A percentile compares a stretch with the other conserved stretches of the same genome.
These are phyloP conservation scores for Pichia deserticola DNA, from an alignment of 805 yeast genomes.

Conservation along the genomic window DNA sequence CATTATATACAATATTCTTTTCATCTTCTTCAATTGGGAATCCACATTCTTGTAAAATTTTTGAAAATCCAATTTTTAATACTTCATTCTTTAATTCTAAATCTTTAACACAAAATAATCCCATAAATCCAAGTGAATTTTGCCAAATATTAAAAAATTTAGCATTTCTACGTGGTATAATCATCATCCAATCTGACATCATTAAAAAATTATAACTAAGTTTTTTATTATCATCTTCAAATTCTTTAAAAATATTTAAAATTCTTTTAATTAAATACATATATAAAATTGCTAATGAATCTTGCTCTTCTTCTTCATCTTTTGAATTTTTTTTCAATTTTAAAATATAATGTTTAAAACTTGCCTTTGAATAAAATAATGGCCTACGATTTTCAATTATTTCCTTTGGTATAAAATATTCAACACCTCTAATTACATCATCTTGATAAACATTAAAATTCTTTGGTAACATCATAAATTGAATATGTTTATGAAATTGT, in stretches of 20 bases:
- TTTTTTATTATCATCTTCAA: slow-evolving; percentile 29
- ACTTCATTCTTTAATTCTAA: slow-evolving; percentile 45
- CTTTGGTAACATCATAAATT: slow-evolving; percentile 66
- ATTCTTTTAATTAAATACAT: slow-evolving; percentile 65
- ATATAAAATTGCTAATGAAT: slow-evolving; percentile 59
- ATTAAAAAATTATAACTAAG: slow-evolving; percentile 75
- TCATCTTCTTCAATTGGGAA: slow-evolving; percentile 48
- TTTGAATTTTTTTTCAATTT: slow-evolving; percentile 39
- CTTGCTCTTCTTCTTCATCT: slow-evolving; percentile 42
- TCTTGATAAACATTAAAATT: slow-evolving; percentile 55
- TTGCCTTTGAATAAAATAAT: slow-evolving; percentile 48
- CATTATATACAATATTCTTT: slow-evolving; percentile 44
- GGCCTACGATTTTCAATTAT: slow-evolving; percentile 41
- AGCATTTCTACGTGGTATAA: slow-evolving; percentile 71
- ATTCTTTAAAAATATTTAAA: slow-evolving; percentile 56
- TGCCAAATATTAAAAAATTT: slow-evolving; percentile 52
- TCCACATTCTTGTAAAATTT: slow-evolving; percentile 59
- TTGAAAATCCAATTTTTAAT: slow-evolving; percentile 37
- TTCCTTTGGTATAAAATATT: slow-evolving; percentile 48
- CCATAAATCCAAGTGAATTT: slow-evolving; percentile 76
- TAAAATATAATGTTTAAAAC: slow-evolving; percentile 79
- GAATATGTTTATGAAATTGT: slow-evolving; percentile 88
- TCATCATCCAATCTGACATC: slow-evolving; percentile 76
- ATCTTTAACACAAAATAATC: slow-evolving; percentile 70
- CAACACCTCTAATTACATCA: slow-evolving; percentile 34